Base-by-base conservation (phyloP, 176 grass and related monocot genomes). In the Raddia guianensis region DNA sequence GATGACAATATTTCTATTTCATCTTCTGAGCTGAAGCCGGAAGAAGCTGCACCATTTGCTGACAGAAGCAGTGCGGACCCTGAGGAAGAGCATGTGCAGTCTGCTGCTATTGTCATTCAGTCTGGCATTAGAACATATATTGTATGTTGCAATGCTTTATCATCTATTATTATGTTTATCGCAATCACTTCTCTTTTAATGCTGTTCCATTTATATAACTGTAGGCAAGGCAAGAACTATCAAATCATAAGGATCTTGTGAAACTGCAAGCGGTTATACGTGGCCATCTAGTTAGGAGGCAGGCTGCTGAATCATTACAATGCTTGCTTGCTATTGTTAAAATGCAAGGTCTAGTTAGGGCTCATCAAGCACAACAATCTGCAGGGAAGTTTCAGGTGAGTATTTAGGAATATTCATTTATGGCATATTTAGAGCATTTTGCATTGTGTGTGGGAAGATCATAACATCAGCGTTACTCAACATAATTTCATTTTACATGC, bases 191-290 rank as follows among this genome's bases (percentile, higher is more conserved):
- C 12, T 43, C 18, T 6, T 64, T 50, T 82, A 67, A 63, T 85
- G 59, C 44, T 79, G 40, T 66, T 68, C 61, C 33, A 34, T 84
- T 62, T 66, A 47, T 19, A 77, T 83, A 66, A 63, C 43, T 89
- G 45, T 77, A 99, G 96, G 86, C 82, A 84, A 91, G 44, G 84
- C 83, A 86, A 88, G 86, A 93, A 68, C n/a, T 83, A 32, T 33
- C 74, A 6, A 86, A 88, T 49, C 47, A 93, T 49, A 86, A 90
- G 73, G 86, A 90, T 66, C 74, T 93, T 59, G 90, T 93, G 75
- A 99, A 88, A 76, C 67, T 99, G 83, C 96, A 99, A 91, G 96
- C 96, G 76, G 72, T 71, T 64, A 79, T 94, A 70, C 96, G 96
- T 57, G 93, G 96, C 12, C 80, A 85, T 82, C 71, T 99, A 8